phyloP scores from a whole-genome alignment of 768 basidiomycete species.

The Tephrocybe sp. region DNA sequence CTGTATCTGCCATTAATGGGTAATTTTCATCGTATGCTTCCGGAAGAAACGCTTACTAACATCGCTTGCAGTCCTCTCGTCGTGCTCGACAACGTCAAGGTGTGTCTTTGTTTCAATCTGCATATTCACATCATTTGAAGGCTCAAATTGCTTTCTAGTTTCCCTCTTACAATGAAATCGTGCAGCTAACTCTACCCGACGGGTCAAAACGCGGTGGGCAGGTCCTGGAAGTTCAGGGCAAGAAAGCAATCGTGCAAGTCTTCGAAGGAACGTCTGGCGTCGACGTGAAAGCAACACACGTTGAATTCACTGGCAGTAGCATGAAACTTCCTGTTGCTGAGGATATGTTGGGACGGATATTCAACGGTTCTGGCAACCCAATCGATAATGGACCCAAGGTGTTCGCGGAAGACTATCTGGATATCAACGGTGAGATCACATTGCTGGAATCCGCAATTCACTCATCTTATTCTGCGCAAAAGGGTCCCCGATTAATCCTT shows the following conservation, averaged over 20 bases:
- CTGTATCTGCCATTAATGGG: constrained; percentile 99
- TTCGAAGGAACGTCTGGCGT: constrained; percentile 98
- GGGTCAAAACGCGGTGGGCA: constrained; percentile 95
- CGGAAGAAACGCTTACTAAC: constrained; percentile 9
- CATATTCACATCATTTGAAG: constrained; percentile 1
- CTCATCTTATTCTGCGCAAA: constrained; percentile 11
- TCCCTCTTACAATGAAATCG: constrained; percentile 98
- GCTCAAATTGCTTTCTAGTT: constrained; percentile 50
- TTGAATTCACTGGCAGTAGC: constrained; percentile 96
- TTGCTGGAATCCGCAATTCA: constrained; percentile 8
- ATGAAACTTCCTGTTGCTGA: constrained; percentile 99
- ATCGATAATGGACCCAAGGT: constrained; percentile 99
- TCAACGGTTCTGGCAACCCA: constrained; percentile 97
- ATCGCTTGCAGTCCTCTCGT: constrained; percentile 73
- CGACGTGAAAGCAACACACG: constrained; percentile 95
- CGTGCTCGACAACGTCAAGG: constrained; percentile 98
- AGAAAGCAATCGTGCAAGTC: constrained; percentile 99
- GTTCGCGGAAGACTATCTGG: constrained; percentile 98
- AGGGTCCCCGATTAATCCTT: constrained; percentile 98
- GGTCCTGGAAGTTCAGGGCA: constrained; percentile 96
- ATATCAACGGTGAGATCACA: constrained; percentile 83
- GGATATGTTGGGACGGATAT: constrained; percentile 98
- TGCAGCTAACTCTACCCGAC: constrained; percentile 91
- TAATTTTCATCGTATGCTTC: constrained; percentile 21
- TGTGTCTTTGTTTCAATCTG: constrained; percentile 29